Evolutionary conservation across 768 basidiomycete genomes (phyloP).

Genomic region (Calocera viscosa): DNA sequence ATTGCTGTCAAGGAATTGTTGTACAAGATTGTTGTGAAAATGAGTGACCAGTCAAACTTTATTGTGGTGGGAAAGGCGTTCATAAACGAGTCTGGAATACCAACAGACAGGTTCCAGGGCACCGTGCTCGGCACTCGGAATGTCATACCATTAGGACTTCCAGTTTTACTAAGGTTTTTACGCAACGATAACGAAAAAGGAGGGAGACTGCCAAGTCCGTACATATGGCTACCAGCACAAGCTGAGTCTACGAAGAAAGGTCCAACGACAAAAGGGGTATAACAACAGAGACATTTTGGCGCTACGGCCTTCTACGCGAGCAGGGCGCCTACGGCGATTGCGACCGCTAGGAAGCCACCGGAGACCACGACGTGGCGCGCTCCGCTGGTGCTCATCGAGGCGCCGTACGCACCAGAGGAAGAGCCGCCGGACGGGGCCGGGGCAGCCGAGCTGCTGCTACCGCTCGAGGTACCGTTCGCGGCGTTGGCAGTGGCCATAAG

Average conservation of each 20-base stretch:
- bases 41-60: too few species aligned
- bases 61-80: too few species aligned
- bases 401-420: conserved; percentile 13
- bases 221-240: background rate
- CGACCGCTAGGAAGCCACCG: conserved; percentile 37
- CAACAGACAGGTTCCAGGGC: too few species aligned
- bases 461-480: conserved; percentile 15
- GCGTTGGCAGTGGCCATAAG: conserved; percentile 29
- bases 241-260: conserved; percentile 4
- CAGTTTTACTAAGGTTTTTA: background rate
- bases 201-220: conserved; percentile 7
- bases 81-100: too few species aligned
- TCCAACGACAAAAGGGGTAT: background rate
- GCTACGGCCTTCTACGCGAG: background rate
- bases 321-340: conserved; percentile 32
- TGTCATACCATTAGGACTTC: background rate
- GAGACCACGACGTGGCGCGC: conserved; percentile 40
- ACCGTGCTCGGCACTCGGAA: background rate
- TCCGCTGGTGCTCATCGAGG: conserved; percentile 28
- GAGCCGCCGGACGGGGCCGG: conserved; percentile 21
- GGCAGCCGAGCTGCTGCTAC: conserved; percentile 14
- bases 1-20: too few species aligned
- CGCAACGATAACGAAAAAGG: background rate
- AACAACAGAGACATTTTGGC: background rate
- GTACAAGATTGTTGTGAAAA: too few species aligned